Base-by-base conservation (phyloP, 805 yeast species). In the Clavispora carvajalis region DNA sequence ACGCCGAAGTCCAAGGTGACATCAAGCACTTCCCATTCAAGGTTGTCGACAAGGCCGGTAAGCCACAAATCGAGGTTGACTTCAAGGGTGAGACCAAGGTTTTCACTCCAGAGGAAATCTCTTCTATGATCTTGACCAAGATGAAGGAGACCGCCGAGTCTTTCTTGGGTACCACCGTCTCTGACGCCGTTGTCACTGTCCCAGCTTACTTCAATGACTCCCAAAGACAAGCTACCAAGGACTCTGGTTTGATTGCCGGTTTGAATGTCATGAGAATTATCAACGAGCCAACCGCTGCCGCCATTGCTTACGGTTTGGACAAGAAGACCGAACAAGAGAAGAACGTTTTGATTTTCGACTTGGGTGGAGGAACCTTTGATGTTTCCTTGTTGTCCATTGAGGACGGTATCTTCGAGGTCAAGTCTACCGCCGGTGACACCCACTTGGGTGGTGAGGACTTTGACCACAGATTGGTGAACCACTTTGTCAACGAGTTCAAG, bases 361-460 rank as follows among this genome's bases (percentile, higher is more conserved):
- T 68, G 57, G 74, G 74, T 66, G 74, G 74, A 52, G 74, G 74
- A 62, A 68, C 74, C 50, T 68, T 69, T 59, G 74, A 69, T 67
- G 74, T 69, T 38, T 69, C 74, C 40, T 59, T 69, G 45, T 65
- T 69, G 55, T 65, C 74, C 44, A 69, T 69, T 47, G 74, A 69
- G 58, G 73, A 67, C 49, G 73, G 74, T 65, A 67, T 69, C 52
- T 69, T 69, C 54, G 74, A 69, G 64, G 74, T 69, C 44, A 69
- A 69, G 64, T 56, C 74, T 46, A 69, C 96, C 48, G 88, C 95
- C 47, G 96, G 96, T 83, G 95, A 88, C 66, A 88, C 96, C 48
- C 96, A 88, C 67, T 79, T 88, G 70, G 96, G 96, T 78, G 96
- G 96, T 79, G 96, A 88, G 75, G 96, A 88, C 73, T 88, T 88